Percentiles rank a stretch among this genome's conserved stretches.
These are phyloP conservation scores for Corchorus capsularis DNA, from an alignment of 345 rosid genomes.

Conservation along the genomic window DNA sequence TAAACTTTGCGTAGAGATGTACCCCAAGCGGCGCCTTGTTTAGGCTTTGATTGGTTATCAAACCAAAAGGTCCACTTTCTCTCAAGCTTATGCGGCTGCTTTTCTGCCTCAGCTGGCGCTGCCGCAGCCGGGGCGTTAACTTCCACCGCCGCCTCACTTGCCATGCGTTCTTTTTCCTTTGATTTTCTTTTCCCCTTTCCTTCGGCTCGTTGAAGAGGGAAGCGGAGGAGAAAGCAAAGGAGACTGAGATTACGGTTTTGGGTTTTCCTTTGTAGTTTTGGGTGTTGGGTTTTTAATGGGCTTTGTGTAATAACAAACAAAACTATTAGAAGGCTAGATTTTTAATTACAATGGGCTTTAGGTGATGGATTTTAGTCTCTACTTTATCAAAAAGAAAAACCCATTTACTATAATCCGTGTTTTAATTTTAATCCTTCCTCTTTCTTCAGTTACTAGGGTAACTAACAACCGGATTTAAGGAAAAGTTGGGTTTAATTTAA, in stretches of 20 bases:
- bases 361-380: no score
- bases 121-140: constrained; percentile 24
- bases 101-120: constrained; percentile 31
- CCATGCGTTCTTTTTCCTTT: constrained; percentile 32
- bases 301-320: no score
- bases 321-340: no score
- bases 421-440: no score
- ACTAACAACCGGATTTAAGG: no score
- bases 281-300: neutral
- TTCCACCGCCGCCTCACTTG: constrained; percentile 49
- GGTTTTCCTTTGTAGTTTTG: neutral
- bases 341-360: no score
- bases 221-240: neutral
- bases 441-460: no score
- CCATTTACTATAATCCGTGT: no score
- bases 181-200: no score
- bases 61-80: constrained; percentile 94
- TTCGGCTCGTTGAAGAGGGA: neutral
- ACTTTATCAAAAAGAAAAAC: no score
- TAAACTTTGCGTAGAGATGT: constrained; percentile 69
- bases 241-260: neutral
- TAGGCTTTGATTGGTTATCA: constrained; percentile 76
- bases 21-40: constrained; percentile 91
- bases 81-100: constrained; percentile 67
- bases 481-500: no score